Base-by-base conservation (phyloP, 768 basidiomycete species). In the Mycena rosella region DNA sequence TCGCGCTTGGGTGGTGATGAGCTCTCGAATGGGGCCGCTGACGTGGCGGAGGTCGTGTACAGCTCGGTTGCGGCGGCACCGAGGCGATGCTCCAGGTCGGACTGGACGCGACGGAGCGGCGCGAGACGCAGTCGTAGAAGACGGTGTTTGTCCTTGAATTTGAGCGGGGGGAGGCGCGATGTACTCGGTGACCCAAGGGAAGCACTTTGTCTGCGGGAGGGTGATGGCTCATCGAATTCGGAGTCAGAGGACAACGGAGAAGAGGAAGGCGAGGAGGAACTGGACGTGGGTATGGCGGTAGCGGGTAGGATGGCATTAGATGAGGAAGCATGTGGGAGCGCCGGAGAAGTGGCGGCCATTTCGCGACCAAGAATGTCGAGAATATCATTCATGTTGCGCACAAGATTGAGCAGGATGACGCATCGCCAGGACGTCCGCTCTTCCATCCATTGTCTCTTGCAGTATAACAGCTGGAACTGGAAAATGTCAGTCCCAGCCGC, bases 401-500 rank as follows among this genome's bases (percentile, higher is more conserved):
- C 84, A 76, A 95, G 87, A 76, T 95, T 95, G 72, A 94, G 87
- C 70, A 91, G 89, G 64, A 95, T 89, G 64, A 95, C 91, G 18
- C 87, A 80, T 24, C 91, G 86, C 93, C 93, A 95, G 29, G 90
- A 86, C 1, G 83, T 80, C 47, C 87, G 87, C 72, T 94, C 90
- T 68, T 90, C 86, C 6, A 83, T 78, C 89, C 92, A 94, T 74
- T 92, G 89, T 58, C 84, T 81, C 44, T 84, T 83, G 44, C 92
- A 89, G 74, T 94, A 92, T 1, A 89, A 88, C 1, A 94, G 78
- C 72, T 94, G 92, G 73, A 94, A 94, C 75, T 93, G 89, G 88
- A 63, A 11, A 45, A 24, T 42, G 53, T 63, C 48, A 64, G 45
- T 24, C n/a, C 30, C 18, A 13, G 2, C 4, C 18, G 20, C 24